Base-by-base conservation (phyloP, 331 rosid species). In the Pyracantha coccinea region DNA sequence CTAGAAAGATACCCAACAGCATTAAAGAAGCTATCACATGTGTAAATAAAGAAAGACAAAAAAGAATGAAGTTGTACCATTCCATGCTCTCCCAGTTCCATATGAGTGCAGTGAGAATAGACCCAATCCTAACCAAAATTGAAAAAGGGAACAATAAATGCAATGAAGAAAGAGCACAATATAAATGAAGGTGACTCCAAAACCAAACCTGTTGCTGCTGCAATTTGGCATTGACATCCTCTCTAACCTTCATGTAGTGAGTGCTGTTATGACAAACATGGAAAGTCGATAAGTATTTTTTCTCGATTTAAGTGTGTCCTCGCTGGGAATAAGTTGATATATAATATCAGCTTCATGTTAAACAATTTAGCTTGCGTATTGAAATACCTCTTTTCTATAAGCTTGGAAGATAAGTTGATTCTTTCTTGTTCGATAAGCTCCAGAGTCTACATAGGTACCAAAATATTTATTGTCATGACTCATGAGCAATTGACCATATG, bases 361-460 rank as follows among this genome's bases (percentile, higher is more conserved):
- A 23, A 64, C 50, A 83, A 25, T 15, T 71, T 25, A 66, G 50
- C 32, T 60, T 75, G 69, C 8, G 28, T 13, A 53, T 60, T 78
- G 71, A 83, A 12, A 78, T 82, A 92, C 99, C 97, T 88, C 82
- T 83, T 94, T 81, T 87, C 89, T 45, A 41, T 77, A 62, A 79
- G 86, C 85, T 86, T 91, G 79, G 87, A 75, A 68, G 90, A 85
- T 53, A 94, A 82, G 71, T 83, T 78, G 71, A 76, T 75, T 80
- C 71, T 86, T 83, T 94, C 98, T 81, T 94, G 93, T 64, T 80
- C 86, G 77, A 88, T 88, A 76, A 94, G 95, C 80, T 83, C 92
- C 86, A 87, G 80, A 54, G 89, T 89, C 97, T 91, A 79, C 32
- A 83, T 23, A 68, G 79, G 58, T 74, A 69, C 77, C 78, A 57